Evolutionary conservation across 768 basidiomycete genomes (phyloP), one percentile per base, ranked within the genome.

Genomic region (Leccinum subgranulosum): DNA sequence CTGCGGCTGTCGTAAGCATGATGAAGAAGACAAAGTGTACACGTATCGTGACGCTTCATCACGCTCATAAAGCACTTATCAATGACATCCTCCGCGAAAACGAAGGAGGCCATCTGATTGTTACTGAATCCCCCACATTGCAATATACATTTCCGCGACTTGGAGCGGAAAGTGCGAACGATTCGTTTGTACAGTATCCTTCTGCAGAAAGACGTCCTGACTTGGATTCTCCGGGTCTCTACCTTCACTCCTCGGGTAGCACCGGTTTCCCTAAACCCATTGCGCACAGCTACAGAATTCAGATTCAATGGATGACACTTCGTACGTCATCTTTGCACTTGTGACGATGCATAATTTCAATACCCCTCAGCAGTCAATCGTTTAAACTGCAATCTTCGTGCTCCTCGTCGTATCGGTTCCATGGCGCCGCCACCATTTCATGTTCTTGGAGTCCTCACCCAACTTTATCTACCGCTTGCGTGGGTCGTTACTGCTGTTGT

Each of bases 221-320:
- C 9, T 27, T 59, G 52, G 56, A 64, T 50, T 49, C 46, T 1
- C 25, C 76, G 14, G 75, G 75, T 1, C 53, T 79, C 14, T 78
- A 81, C 19, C 57, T 81, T 54, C 80, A 81, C 57, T 79, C 80
- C 1, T 81, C 78, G 4, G 80, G 80, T 15, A 81, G 80, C 6
- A 80, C 79, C 4, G 80, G 79, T 17, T 69, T 79, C 33, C 80
- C 80, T 3, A 81, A 81, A 62, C 73, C 79, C 1, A 76, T 81
- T 23, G 60, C 70, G 0, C 69, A 76, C 45, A 75, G 67, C 2
- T 68, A 76, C 52, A 66, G 64, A 28, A 63, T 65, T 6, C 51
- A 77, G 25, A 51, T 69, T 5, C 71, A 79, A 29, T 76, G 76
- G 72, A 54, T 70, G 7, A 36, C 56, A 1, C 68, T 71, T 14